Evolutionary conservation across 257 asterid species (phyloP).

Genomic region (Solanum paucissectum): DNA sequence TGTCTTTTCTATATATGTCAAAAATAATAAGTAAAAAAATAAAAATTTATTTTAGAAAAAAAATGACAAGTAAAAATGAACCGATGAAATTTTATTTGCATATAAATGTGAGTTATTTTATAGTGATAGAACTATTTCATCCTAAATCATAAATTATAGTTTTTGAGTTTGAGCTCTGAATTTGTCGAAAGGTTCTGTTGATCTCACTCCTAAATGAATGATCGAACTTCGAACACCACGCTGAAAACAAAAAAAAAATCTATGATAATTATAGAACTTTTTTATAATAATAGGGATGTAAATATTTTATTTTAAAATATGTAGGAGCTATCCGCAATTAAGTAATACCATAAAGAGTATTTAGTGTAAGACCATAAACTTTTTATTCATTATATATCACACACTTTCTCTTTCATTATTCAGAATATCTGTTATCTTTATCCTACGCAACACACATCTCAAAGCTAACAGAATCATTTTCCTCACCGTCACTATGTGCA

Average conservation of each 20-base stretch:
- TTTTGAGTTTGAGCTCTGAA: too few species aligned
- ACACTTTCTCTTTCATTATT: not conserved
- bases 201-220: not conserved
- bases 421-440: not conserved
- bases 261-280: not conserved
- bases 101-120: too few species aligned
- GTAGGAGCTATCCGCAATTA: not conserved
- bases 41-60: too few species aligned
- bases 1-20: too few species aligned
- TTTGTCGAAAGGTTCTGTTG: not conserved
- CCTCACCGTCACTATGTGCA: slow-evolving; percentile 33
- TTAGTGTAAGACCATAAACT: not conserved
- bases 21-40: too few species aligned
- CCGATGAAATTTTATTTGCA: fast-evolving
- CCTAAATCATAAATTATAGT: not conserved
- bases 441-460: not conserved
- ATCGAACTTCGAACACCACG: not conserved
- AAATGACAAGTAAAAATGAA: too few species aligned
- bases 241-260: too few species aligned
- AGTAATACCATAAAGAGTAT: not conserved
- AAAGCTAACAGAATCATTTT: not conserved
- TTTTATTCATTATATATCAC: not conserved
- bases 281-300: not conserved
- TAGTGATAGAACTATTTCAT: too few species aligned
- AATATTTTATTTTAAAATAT: not conserved